Evolutionary conservation across 2,329 filamentous ascomycete species (phyloP).

Genomic region (Polytolypa hystricis): DNA sequence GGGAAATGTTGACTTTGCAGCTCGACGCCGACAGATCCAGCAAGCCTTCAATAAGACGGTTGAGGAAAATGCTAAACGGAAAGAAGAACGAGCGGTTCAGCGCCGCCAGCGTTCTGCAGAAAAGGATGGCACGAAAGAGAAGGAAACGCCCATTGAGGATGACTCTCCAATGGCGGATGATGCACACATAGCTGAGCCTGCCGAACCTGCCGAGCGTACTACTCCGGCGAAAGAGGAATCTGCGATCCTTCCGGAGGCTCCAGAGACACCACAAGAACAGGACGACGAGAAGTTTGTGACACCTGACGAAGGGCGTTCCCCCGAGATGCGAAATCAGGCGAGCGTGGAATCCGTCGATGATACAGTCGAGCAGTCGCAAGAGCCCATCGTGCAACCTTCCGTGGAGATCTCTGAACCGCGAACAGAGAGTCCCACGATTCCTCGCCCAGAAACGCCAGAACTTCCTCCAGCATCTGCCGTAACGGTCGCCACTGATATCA

Average conservation of each 20-base stretch:
- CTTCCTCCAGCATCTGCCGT: constrained; percentile 47
- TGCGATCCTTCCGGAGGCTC: neutral
- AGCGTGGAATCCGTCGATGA: no score
- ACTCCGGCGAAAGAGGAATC: neutral
- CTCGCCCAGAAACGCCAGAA: constrained; percentile 21
- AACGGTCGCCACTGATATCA: constrained; percentile 52
- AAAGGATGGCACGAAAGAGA: constrained; percentile 17
- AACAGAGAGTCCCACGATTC: neutral
- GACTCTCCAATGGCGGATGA: constrained; percentile 4
- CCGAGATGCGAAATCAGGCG: constrained; percentile 1
- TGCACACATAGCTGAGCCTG: constrained; percentile 7
- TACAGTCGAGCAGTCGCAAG: neutral
- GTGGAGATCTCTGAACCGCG: neutral
- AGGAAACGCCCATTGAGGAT: constrained; percentile 11
- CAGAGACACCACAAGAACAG: constrained; percentile 4
- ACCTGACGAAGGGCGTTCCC: constrained; percentile 12
- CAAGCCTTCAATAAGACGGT: constrained; percentile 79
- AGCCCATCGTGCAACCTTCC: neutral
- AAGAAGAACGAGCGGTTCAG: constrained; percentile 44
- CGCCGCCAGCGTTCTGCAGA: constrained; percentile 29
- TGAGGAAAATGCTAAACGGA: constrained; percentile 52
- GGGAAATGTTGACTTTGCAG: constrained; percentile 73
- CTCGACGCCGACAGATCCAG: constrained; percentile 69
- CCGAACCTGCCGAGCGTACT: constrained; percentile 1
- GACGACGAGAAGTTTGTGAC: constrained; percentile 13